A percentile compares a stretch with the other conserved stretches of the same genome.
These are phyloP conservation scores for Cyberlindnera sargentensis DNA, from an alignment of 805 yeast genomes.

Conservation along the genomic window DNA sequence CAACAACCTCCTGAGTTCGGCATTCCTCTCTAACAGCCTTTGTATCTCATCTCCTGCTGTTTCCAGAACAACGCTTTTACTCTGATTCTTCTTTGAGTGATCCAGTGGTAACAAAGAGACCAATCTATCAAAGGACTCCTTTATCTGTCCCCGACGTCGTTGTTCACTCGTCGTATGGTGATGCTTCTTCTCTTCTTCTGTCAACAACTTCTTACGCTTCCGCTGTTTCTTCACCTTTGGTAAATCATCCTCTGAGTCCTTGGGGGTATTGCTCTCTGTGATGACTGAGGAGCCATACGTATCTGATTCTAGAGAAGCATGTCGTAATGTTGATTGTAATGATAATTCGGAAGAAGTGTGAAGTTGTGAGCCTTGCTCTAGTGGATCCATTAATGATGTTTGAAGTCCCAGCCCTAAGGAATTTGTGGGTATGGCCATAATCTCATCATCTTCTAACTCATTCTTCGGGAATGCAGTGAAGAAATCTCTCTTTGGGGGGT, in stretches of 20 bases:
- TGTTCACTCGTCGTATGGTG: conserved; percentile 24
- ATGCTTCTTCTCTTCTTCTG: conserved; percentile 22
- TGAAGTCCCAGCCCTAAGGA: neutral
- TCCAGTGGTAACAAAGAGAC: conserved; percentile 14
- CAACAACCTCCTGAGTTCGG: conserved; percentile 9
- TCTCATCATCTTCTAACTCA: neutral
- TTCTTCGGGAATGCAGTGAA: neutral
- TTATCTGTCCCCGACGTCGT: conserved; percentile 19
- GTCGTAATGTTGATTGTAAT: no score
- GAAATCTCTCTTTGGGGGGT: neutral
- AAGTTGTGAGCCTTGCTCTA: no score
- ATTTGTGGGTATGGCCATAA: neutral
- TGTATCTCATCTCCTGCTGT: conserved; percentile 18
- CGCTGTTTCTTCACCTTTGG: neutral
- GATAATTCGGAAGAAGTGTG: no score
- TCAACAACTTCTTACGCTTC: conserved; percentile 16
- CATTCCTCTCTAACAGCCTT: conserved; percentile 9
- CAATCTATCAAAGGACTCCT: conserved; percentile 19
- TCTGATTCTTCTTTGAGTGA: conserved; percentile 10
- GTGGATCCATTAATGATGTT: neutral
- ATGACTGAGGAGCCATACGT: neutral
- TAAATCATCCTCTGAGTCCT: neutral
- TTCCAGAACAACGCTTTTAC: conserved; percentile 20
- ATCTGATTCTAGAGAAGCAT: no score
- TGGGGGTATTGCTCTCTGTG: neutral